phyloP scores from a whole-genome alignment of 2,329 filamentous ascomycete genomes.

The Venturia effusa region DNA sequence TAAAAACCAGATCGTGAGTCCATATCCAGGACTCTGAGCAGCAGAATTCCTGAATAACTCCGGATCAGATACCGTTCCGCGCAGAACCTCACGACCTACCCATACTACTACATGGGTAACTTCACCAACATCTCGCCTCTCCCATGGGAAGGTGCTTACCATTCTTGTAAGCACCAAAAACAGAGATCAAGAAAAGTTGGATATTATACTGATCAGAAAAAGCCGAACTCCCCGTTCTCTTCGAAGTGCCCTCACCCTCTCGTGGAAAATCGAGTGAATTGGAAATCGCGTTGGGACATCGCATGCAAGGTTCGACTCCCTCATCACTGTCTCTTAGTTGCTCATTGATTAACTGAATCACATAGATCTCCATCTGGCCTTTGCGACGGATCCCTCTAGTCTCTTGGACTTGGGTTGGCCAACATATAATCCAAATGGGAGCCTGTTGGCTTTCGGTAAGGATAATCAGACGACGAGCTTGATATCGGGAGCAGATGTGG shows the following conservation, averaged over 20 bases:
- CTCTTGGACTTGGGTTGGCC: not conserved
- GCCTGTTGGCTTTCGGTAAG: not conserved
- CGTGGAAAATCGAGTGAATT: not conserved
- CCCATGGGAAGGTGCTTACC: slow-evolving; percentile 27
- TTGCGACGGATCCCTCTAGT: not conserved
- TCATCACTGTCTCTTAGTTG: not conserved
- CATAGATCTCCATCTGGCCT: not conserved
- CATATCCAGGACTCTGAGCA: not conserved
- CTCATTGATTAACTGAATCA: not conserved
- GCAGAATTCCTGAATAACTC: too few species aligned
- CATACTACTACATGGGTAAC: slow-evolving; percentile 28
- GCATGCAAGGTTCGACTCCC: not conserved
- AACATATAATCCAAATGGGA: not conserved
- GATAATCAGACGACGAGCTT: not conserved
- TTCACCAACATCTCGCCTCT: slow-evolving; percentile 25
- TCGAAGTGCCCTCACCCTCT: not conserved
- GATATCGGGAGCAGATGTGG: not conserved
- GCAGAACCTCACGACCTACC: slow-evolving; percentile 20
- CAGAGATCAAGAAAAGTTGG: too few species aligned
- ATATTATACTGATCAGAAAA: not conserved
- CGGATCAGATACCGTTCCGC: not conserved
- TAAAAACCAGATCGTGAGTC: slow-evolving; percentile 18
- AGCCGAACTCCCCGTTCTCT: not conserved
- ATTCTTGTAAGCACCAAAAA: slow-evolving; percentile 14
- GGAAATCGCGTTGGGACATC: not conserved